Percentiles rank a stretch among this genome's conserved stretches.
Evolutionary conservation across 495 filamentous ascomycete genomes (phyloP).

Genomic region (Tirmania nivea): DNA sequence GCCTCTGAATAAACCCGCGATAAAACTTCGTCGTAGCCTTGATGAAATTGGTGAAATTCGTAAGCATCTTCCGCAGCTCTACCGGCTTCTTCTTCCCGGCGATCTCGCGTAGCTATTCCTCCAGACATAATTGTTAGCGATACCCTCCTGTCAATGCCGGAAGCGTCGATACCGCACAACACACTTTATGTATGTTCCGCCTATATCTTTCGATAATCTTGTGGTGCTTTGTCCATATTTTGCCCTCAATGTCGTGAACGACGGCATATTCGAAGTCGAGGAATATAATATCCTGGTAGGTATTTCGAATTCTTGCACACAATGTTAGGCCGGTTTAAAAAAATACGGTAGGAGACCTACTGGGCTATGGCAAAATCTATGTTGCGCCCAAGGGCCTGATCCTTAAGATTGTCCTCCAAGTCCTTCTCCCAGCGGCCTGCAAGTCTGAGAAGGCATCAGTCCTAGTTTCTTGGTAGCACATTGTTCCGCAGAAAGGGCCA

Average conservation of each 20-base stretch:
- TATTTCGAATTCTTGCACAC: constrained; percentile 14
- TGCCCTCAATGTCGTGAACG: constrained; percentile 37
- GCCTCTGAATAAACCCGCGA: constrained; percentile 53
- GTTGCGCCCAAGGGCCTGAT: constrained; percentile 8
- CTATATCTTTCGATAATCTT: constrained; percentile 57
- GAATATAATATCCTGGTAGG: constrained; percentile 49
- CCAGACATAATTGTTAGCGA: background rate
- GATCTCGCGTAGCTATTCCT: constrained; percentile 29
- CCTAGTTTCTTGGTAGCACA: too few species aligned
- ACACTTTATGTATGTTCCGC: constrained; percentile 30
- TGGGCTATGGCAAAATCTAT: constrained; percentile 15
- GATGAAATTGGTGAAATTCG: constrained; percentile 60
- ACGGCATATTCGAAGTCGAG: constrained; percentile 49
- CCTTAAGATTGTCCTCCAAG: constrained; percentile 11
- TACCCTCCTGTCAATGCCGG: too few species aligned
- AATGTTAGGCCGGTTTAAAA: background rate
- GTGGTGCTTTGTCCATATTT: constrained; percentile 60
- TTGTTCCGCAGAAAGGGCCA: too few species aligned
- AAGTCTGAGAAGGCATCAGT: too few species aligned
- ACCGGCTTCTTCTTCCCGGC: constrained; percentile 43
- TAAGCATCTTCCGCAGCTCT: constrained; percentile 55
- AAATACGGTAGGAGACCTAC: constrained; percentile 7
- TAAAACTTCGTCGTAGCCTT: constrained; percentile 77
- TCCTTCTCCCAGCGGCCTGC: constrained; percentile 10
- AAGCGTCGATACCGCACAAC: background rate